Percentiles rank a stretch among this genome's conserved stretches.
Conservation (phyloP, 2,329 filamentous ascomycete genomes). For the Emmonsiellopsis sp. region DNA sequence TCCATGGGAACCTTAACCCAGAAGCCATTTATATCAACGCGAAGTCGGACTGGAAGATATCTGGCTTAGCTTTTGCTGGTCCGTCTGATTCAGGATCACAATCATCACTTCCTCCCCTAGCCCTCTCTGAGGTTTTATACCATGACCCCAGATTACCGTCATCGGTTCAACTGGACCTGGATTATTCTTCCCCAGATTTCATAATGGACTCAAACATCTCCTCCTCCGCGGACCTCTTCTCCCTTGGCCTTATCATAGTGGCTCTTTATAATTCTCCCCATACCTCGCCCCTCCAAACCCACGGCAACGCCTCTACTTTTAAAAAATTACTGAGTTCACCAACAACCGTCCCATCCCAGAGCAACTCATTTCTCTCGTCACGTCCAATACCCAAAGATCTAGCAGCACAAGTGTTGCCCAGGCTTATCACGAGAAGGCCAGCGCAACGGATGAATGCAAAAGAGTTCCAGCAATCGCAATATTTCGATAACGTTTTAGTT, state of each 20-base stretch:
- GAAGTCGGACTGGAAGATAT: constrained; percentile 98
- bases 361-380: constrained; percentile 77
- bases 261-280: constrained; percentile 94
- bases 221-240: constrained; percentile 82
- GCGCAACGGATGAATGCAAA: constrained; percentile 78
- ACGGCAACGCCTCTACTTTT: constrained; percentile 73
- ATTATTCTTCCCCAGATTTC: constrained; percentile 92
- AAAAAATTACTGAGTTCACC: constrained; percentile 73
- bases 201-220: constrained; percentile 84
- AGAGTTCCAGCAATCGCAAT: constrained; percentile 90
- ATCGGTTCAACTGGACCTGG: constrained; percentile 77
- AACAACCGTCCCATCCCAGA: constrained; percentile 64
- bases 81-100: constrained; percentile 67
- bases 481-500: constrained; percentile 94
- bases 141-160: constrained; percentile 74
- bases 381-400: constrained; percentile 73
- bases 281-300: constrained; percentile 70
- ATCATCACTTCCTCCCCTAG: constrained; percentile 69
- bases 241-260: constrained; percentile 76
- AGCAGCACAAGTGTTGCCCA: constrained; percentile 63
- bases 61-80: constrained; percentile 82
- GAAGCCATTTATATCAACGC: constrained; percentile 90
- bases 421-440: constrained; percentile 76
- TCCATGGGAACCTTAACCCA: constrained; percentile 89
- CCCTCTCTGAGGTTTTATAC: constrained; percentile 73